phyloP scores from a whole-genome alignment of 1,284 basidiomycete species.

The Phenoliferia sp. region DNA sequence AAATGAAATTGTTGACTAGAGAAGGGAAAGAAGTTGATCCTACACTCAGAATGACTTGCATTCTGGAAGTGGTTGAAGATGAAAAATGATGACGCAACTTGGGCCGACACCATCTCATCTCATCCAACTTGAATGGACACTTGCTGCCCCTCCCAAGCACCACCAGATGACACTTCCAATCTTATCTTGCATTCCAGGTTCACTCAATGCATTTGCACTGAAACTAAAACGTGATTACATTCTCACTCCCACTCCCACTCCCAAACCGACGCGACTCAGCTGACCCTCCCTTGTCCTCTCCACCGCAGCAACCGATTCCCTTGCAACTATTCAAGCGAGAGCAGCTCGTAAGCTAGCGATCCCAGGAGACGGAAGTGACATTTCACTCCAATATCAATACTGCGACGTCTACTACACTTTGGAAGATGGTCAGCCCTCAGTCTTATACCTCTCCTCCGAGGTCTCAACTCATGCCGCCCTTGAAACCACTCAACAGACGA shows the following conservation, averaged over 20 bases:
- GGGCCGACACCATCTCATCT: neutral
- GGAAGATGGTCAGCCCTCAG: slow-evolving; percentile 31
- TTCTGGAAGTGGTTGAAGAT: neutral
- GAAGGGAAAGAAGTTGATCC: slow-evolving; percentile 83
- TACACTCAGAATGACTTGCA: slow-evolving; percentile 64
- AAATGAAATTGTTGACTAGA: slow-evolving; percentile 62
- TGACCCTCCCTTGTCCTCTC: neutral
- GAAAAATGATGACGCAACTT: neutral
- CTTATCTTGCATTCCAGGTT: slow-evolving; percentile 33
- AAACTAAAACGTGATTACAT: slow-evolving; percentile 33
- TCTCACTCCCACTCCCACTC: neutral
- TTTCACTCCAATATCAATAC: slow-evolving; percentile 30
- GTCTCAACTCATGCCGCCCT: neutral
- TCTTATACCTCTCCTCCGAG: neutral
- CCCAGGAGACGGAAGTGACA: slow-evolving; percentile 17
- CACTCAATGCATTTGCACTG: slow-evolving; percentile 35
- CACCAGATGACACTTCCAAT: slow-evolving; percentile 7
- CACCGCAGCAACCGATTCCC: slow-evolving; percentile 17
- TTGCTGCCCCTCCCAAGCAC: neutral
- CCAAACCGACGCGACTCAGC: neutral
- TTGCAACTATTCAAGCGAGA: slow-evolving; percentile 22
- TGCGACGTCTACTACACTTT: slow-evolving; percentile 35
- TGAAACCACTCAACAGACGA: slow-evolving; percentile 26
- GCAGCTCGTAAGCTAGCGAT: slow-evolving; percentile 27
- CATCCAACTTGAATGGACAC: neutral